Evolutionary conservation across 306 rosid species (phyloP), one percentile per base, ranked within the genome.

Genomic region (Vigna radiata): DNA sequence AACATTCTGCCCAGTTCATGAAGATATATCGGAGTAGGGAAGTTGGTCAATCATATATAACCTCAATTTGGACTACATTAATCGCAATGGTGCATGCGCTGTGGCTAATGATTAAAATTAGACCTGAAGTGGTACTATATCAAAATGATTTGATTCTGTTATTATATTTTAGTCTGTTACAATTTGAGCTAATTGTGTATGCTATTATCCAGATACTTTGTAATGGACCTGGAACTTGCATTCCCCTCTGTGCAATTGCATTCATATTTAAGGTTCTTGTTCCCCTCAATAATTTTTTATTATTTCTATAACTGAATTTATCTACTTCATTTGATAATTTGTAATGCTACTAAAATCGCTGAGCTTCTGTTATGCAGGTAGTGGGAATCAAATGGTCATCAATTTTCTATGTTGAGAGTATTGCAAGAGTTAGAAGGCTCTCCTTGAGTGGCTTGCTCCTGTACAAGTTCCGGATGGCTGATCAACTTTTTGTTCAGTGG

Each of bases 221-320:
- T 87, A 94, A 94, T 56, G 98, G 98, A 75, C 97, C 96, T 31
- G 98, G 98, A 81, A 94, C 98, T 66, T 94, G 97, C 72, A 77
- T 94, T 81, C 97, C 98, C 14, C 85, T 94, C 33, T 94, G 98
- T 72, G 77, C 83, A 59, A 91, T 94, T 39, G 97, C 96, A 18
- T 94, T 90, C 87, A 65, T 90, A 68, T 91, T 89, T 64, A 91
- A 94, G 98, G 98, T 91, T 74, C 56, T 53, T 31, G 33, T 27
- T 21, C 33, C 69, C 48, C 76, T 65, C 62, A 33, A 77, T 53
- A 13, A 41, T 16, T 27, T 25, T 69, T 49, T 59, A 29, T 39
- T 23, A 7, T 55, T 46, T n/a, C 53, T 56, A 36, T 69, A 5
- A 5, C 54, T 49, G 65, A 54, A 55, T 46, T 66, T 58, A 33